Conservation (phyloP, 805 yeast species). For the Saturnispora saitoi region DNA sequence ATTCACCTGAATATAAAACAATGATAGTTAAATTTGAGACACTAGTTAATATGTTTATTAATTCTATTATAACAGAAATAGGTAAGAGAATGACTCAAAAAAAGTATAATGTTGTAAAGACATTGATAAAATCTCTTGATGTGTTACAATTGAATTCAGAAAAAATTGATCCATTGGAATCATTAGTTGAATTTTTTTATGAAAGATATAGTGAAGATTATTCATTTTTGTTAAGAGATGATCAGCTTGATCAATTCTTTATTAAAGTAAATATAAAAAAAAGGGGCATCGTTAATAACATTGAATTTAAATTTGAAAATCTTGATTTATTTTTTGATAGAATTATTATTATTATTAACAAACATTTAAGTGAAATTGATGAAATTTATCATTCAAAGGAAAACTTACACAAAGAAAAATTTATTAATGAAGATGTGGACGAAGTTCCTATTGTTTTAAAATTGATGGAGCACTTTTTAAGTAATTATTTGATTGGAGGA, state of each 20-base stretch:
- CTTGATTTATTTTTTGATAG: slow-evolving; percentile 21
- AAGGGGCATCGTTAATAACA: slow-evolving; percentile 27
- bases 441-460: slow-evolving; percentile 30
- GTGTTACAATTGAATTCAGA: slow-evolving; percentile 21
- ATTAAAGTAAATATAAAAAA: slow-evolving; percentile 7
- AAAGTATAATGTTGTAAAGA: slow-evolving; percentile 33
- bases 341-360: slow-evolving; percentile 16
- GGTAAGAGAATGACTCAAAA: slow-evolving; percentile 46
- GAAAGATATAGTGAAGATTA: slow-evolving; percentile 25
- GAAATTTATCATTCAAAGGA: slow-evolving; percentile 16
- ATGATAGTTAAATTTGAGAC: slow-evolving; percentile 37
- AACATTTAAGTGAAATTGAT: slow-evolving; percentile 24
- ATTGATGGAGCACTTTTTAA: slow-evolving; percentile 28
- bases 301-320: slow-evolving; percentile 17
- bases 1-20: slow-evolving; percentile 18
- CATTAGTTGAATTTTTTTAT: slow-evolving; percentile 28
- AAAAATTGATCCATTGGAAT: slow-evolving; percentile 27
- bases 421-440: slow-evolving; percentile 15
- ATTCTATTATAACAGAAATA: slow-evolving; percentile 60
- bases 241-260: slow-evolving; percentile 18
- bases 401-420: not conserved
- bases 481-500: slow-evolving; percentile 30
- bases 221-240: slow-evolving; percentile 19
- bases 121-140: slow-evolving; percentile 22
- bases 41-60: slow-evolving; percentile 59